Evolutionary conservation across 352 stramenopile species (phyloP), one percentile per base, ranked within the genome.

Genomic region (Phytophthora palmivora): DNA sequence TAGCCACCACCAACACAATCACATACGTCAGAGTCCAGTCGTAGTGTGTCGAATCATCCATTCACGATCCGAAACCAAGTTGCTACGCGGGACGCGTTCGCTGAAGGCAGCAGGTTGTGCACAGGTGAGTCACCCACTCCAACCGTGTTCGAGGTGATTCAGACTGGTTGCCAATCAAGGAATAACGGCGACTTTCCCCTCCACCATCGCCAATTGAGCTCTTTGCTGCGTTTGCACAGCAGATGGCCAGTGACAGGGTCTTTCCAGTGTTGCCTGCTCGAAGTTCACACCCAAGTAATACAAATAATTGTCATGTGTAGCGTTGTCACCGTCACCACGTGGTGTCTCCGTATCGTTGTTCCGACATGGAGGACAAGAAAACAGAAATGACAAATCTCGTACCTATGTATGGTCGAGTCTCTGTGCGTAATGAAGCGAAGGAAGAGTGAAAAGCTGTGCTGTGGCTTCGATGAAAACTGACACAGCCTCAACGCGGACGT

Each of bases 1-100:
- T 83, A 32, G 79, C 78, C 49, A 82, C 36, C 24, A 54, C 72
- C 37, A 89, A 58, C 30, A 89, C 59, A 15, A 79, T 59, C 38
- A 85, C 66, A 65, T 89, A 92, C 18, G 74, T 71, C 43, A 86
- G 44, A 53, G 79, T 89, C 79, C 81, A 90, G 59, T 82, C 52
- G 57, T 76, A 77, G 43, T 78, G 58, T 16, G 71, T 72, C 61
- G 45, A 76, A 43, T 74, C 73, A 76, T 87, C 66, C 75, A 85
- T 85, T 34, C 66, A 74, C 68, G 38, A 38, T 58, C 21, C 48
- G 38, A 43, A 21, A 63, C 14, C 33, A 48, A 51, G 39, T 33
- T 49, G 37, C 26, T 34, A 66, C 54, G 41, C 39, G 60, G 41
- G 16, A 58, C 62, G 24, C 30, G 50, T 53, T 63, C 43, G 47